Base-by-base conservation (phyloP, 805 yeast genomes). In the Metschnikowia corniflorae region DNA sequence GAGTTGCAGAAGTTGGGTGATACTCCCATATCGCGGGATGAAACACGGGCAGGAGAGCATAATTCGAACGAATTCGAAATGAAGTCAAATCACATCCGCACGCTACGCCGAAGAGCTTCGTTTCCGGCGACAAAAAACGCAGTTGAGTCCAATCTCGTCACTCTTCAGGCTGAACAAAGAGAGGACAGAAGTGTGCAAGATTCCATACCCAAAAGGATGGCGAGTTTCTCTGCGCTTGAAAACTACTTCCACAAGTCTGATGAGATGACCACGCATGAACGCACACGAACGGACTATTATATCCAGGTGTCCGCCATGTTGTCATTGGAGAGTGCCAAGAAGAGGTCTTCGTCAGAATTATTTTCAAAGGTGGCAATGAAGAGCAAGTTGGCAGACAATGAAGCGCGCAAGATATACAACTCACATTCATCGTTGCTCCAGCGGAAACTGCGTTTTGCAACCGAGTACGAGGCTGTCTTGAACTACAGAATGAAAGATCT, bases 91-190 rank as follows among this genome's bases (percentile, higher is more conserved):
- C 13, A 16, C 14, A 9, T 13, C 13, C 30, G 33, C 3, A 31
- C 25, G 14, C 20, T 37, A 44, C 58, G 57, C 37, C 42, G 73
- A 21, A 52, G 73, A 33, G 62, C 55, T 37, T 65, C 71, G 1
- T 63, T 23, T 29, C 71, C 72, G 1, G 36, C 44, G 7, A 25
- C 40, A 4, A 20, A 7, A 20, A 7, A 7, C 23, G 9, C 23
- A 10, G 37, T 29, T 3, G 57, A 54, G 16, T 35, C 39, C 13
- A 58, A 55, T 35, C 33, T 60, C 9, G 49, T 50, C 16, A 31
- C 47, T 6, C 31, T 56, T 10, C 61, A 53, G 29, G 47, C 37
- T n/a, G 29, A 44, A 3, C 44, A 43, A 3, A 34, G 21, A 6
- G 21, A 21, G 2, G 18, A 22, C 2, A 26, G 10, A 6, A 18